A percentile compares a stretch with the other conserved stretches of the same genome.
Evolutionary conservation across 257 asterid species (phyloP).

Genomic region (Dorcoceras hygrometricum): DNA sequence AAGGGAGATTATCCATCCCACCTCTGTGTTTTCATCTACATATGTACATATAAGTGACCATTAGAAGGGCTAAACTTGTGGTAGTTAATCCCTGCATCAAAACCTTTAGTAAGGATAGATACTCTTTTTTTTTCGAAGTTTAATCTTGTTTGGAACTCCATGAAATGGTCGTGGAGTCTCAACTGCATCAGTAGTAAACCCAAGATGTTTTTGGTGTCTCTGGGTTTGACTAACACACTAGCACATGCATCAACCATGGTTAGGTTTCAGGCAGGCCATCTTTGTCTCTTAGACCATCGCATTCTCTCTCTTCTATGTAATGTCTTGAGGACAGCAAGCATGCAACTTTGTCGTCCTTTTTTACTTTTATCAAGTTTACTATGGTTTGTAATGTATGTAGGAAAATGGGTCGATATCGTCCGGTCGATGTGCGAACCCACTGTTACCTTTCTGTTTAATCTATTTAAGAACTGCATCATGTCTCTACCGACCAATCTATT

Average conservation of each 20-base stretch:
- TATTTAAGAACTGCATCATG: neutral
- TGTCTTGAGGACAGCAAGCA: constrained; percentile 22
- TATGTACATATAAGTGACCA: constrained; percentile 4
- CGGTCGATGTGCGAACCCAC: neutral
- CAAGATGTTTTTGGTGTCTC: constrained; percentile 54
- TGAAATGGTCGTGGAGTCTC: constrained; percentile 54
- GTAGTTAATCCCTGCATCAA: constrained; percentile 41
- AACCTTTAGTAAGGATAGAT: constrained; percentile 15
- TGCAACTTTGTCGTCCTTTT: constrained; percentile 29
- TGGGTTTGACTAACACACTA: constrained; percentile 46
- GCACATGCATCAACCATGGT: constrained; percentile 70
- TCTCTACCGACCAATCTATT: neutral
- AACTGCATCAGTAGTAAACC: constrained; percentile 54
- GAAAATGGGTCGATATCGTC: constrained; percentile 25
- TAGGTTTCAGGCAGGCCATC: constrained; percentile 76
- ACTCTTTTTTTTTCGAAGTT: neutral
- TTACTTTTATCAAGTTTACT: constrained; percentile 34
- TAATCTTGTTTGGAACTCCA: constrained; percentile 43
- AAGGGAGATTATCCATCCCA: constrained; percentile 33
- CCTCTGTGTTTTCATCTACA: neutral
- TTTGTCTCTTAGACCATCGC: constrained; percentile 16
- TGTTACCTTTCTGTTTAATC: neutral
- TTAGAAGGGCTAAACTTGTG: constrained; percentile 36
- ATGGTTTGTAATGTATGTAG: constrained; percentile 55
- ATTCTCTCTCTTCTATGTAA: constrained; percentile 14